Base-by-base conservation (phyloP, 495 filamentous ascomycete genomes). In the Penicillium maclennaniae region DNA sequence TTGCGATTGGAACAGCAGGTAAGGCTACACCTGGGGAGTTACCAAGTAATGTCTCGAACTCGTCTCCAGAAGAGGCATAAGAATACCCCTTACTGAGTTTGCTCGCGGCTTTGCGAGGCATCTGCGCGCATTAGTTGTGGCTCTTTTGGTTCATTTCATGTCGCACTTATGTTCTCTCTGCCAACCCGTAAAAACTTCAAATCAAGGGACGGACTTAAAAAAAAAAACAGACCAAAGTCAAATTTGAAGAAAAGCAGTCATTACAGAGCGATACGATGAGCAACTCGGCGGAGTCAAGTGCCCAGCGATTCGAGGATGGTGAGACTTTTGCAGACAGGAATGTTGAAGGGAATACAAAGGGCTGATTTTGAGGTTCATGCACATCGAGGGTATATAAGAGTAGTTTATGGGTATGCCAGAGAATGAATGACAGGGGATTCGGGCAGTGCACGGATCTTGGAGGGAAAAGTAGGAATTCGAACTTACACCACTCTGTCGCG, bases 1-100 rank as follows among this genome's bases (percentile, higher is more conserved):
- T 27, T 21, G 57, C 58, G 36, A 61, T 56, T 37, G 68, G 67
- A 27, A 74, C 53, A 25, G 60, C 52, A 0, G 69, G 68, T 25
- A 72, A 45, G 37, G 34, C 51, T 31, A 61, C 45, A 23, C 21
- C 59, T 46, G 45, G 53, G 51, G 15, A 45, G 45, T 20, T 40
- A 38, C 51, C 43, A 41, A 49, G 58, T 37, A 51, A 58, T 25
- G 45, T 53, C 47, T 58, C 44, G 43, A 56, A 50, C 39, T 49
- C 37, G 31, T 42, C 40, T 27, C 43, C 48, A 5, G 48, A 28
- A n/a, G 31, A 34, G 31, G 41, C 48, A 37, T 15, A 34, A 20
- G 49, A 42, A 21, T 52, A 44, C 27, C 31, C 42, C 34, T 44
- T 44, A 9, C 20, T 19, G 31, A 17, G 41, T 27, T 27, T 23